Base-by-base conservation (phyloP, 192 early-diverging fungal genomes). In the Coemansia aciculifera region DNA sequence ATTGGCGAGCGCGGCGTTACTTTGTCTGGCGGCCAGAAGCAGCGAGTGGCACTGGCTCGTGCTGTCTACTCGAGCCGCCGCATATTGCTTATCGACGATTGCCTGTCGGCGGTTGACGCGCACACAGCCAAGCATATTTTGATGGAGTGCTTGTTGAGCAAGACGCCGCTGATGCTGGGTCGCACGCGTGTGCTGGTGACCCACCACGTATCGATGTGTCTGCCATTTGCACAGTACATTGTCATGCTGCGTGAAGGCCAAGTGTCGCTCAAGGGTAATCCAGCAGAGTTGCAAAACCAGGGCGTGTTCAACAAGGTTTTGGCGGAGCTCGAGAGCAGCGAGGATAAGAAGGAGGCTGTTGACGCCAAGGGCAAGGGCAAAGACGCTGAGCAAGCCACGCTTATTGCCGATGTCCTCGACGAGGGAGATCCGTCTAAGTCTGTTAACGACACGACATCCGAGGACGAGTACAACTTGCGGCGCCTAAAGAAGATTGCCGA, bases 71-170 rank as follows among this genome's bases (percentile, higher is more conserved):
- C 83, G 15, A 68, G 83, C 27, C 85, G 88, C 19, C 78, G 72
- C 9, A 82, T 87, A 24, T 67, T 95, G 24, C 72, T 95, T 9
- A 73, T 94, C 54, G 95, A 97, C 73, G 95, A 95, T 73, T 92
- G 90, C 69, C 75, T 97, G 38, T 92, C 91, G 37, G 97, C 97
- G 31, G 96, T 97, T 4, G 97, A 99, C 71, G 87, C 94, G 6
- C 95, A 95, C 43, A 98, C 95, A 1, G 95, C 93, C 21, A 87
- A 88, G 59, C 90, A 92, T 62, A 77, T 98, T 32, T 89, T 90
- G 70, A 77, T 91, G 17, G 71, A 91, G 32, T 94, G 92, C 57
- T 63, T 98, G 70, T 81, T 86, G 23, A 87, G 87, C 24, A 32
- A 38, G 39, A 44, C 72, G 21, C 86, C 85, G 17, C 71, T 93